Conservation (phyloP, 2,329 filamentous ascomycete genomes). For the Malbranchea cinnamomea region DNA sequence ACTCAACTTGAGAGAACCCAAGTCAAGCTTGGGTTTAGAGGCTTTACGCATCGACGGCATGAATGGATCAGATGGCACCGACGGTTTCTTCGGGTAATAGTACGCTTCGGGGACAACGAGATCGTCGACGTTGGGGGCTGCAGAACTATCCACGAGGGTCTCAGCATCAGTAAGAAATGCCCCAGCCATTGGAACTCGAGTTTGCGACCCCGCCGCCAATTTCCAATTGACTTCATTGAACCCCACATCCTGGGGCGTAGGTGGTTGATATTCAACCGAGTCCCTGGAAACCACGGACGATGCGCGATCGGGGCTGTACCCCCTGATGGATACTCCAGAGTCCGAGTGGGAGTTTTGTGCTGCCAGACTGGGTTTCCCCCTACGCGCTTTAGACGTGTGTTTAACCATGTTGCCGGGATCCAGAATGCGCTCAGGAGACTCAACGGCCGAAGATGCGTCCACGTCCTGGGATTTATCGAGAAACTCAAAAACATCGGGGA, state of each 20-base stretch:
- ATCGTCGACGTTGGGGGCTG: conserved; percentile 16
- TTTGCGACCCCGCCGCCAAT: conserved; percentile 7
- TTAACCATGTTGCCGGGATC: conserved; percentile 5
- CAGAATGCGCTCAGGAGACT: conserved; percentile 1
- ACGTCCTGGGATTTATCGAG: conserved; percentile 20
- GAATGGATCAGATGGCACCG: not conserved
- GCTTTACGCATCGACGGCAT: conserved; percentile 1
- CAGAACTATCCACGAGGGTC: conserved; percentile 10
- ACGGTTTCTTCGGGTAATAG: conserved; percentile 13
- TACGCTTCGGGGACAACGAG: conserved; percentile 20
- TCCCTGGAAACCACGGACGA: conserved; percentile 19
- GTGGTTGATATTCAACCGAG: conserved; percentile 16
- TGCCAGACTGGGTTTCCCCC: conserved; percentile 10
- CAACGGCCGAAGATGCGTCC: conserved; percentile 4
- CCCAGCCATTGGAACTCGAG: conserved; percentile 9
- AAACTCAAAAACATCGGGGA: conserved; percentile 27
- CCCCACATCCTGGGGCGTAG: conserved; percentile 15
- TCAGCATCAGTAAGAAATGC: conserved; percentile 10
- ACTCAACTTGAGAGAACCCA: not conserved
- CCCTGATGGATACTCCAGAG: conserved; percentile 20
- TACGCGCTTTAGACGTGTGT: conserved; percentile 7
- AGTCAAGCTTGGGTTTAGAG: conserved; percentile 1
- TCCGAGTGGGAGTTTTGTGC: conserved; percentile 18
- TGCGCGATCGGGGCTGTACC: conserved; percentile 18
- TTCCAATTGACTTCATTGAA: conserved; percentile 16